Evolutionary conservation across 495 filamentous ascomycete species (phyloP).

Genomic region (Neurospora intermedia): DNA sequence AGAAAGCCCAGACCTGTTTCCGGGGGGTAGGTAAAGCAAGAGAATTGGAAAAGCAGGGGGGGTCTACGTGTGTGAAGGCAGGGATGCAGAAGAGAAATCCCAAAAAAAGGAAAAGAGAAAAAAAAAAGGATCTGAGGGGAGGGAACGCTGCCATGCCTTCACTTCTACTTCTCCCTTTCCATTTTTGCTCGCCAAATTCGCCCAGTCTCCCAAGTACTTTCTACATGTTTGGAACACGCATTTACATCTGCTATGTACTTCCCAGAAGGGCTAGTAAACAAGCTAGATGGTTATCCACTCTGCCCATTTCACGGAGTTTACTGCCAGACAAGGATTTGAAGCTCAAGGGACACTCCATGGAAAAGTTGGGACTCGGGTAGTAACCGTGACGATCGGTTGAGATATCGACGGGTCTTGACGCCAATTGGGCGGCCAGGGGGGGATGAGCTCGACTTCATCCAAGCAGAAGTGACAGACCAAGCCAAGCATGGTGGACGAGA

Average conservation of each 20-base stretch:
- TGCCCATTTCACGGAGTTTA: neutral
- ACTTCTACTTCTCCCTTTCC: neutral
- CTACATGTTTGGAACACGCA: neutral
- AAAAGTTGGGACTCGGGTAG: neutral
- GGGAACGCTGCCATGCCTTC: neutral
- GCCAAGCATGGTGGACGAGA: neutral
- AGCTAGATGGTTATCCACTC: neutral
- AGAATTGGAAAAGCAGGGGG: neutral
- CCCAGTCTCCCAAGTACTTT: neutral
- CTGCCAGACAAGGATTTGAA: neutral
- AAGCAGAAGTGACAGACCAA: neutral
- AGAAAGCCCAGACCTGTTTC: neutral
- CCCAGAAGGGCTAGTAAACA: neutral
- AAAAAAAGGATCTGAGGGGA: neutral
- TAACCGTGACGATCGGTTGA: conserved; percentile 2
- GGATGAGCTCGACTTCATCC: neutral
- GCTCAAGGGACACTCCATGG: neutral
- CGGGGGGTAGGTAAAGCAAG: neutral
- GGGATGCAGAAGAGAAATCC: neutral
- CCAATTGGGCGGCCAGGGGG: neutral
- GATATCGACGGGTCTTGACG: neutral
- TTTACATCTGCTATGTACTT: neutral
- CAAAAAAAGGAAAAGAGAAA: neutral
- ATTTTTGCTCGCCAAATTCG: neutral
- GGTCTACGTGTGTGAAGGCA: neutral